Conservation (phyloP, 2,329 filamentous ascomycete genomes). For the Drechslera avenae region DNA sequence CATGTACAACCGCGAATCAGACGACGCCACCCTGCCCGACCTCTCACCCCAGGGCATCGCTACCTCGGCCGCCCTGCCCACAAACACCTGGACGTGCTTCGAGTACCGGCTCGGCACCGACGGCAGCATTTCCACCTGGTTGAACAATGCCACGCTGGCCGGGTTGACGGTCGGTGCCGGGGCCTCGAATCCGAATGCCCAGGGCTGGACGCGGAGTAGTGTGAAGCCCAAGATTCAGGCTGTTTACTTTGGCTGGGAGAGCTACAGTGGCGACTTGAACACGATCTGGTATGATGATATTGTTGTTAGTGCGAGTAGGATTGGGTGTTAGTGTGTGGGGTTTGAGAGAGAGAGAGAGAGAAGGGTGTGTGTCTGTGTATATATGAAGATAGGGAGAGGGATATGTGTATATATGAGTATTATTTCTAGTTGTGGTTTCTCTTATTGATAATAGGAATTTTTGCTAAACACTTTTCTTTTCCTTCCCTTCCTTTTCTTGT, state of each 20-base stretch:
- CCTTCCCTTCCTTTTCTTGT: too few relatives aligned
- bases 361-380: not conserved
- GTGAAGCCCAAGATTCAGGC: constrained; percentile 60
- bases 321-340: constrained; percentile 52
- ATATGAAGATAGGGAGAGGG: not conserved
- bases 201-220: constrained; percentile 58
- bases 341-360: not conserved
- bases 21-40: constrained; percentile 66
- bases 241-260: constrained; percentile 68
- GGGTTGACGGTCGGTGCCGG: constrained; percentile 58
- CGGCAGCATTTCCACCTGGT: constrained; percentile 65
- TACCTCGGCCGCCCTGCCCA: constrained; percentile 57
- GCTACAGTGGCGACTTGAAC: constrained; percentile 64
- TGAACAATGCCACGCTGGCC: constrained; percentile 58
- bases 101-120: constrained; percentile 66
- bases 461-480: too few relatives aligned
- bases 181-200: constrained; percentile 58
- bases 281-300: constrained; percentile 70
- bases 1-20: constrained; percentile 68
- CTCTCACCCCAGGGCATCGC: constrained; percentile 65
- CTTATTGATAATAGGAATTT: too few relatives aligned
- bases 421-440: too few relatives aligned
- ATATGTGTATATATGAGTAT: not conserved
- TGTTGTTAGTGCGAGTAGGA: constrained; percentile 53
- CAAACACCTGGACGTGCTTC: constrained; percentile 62